phyloP scores from a whole-genome alignment of 1,284 basidiomycete genomes.

The Xerocomus minutiporus region DNA sequence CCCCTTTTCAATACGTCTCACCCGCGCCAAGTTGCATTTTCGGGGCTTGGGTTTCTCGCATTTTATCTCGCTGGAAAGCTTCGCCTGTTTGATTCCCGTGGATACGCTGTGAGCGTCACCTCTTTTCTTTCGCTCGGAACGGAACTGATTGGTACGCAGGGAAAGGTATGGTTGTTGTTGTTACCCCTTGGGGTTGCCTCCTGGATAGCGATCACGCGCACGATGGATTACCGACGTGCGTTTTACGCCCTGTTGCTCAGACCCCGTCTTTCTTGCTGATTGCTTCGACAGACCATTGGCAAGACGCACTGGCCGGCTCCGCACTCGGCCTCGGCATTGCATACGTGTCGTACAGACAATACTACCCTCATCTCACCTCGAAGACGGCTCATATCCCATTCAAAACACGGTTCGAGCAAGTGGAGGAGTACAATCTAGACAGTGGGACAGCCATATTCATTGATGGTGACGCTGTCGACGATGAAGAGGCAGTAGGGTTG shows the following conservation, averaged over 20 bases:
- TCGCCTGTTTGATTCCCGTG: conserved; percentile 63
- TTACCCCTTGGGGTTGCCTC: conserved; percentile 58
- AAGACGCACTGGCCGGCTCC: conserved; percentile 53
- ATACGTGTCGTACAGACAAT: conserved; percentile 47
- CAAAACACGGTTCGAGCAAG: conserved; percentile 36
- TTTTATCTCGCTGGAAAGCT: conserved; percentile 76
- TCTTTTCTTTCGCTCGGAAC: not conserved
- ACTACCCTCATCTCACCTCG: conserved; percentile 35
- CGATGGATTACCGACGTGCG: conserved; percentile 63
- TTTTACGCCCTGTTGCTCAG: conserved; percentile 5
- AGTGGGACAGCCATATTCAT: conserved; percentile 1
- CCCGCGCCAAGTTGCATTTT: conserved; percentile 54
- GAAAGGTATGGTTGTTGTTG: conserved; percentile 65
- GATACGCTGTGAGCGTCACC: conserved; percentile 46
- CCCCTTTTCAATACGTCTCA: not conserved
- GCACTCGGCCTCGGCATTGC: conserved; percentile 47
- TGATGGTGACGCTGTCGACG: conserved; percentile 10
- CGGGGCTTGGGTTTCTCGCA: conserved; percentile 69
- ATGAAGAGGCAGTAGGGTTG: conserved; percentile 38
- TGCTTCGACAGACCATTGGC: conserved; percentile 43
- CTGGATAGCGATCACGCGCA: conserved; percentile 65
- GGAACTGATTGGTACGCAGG: conserved; percentile 28
- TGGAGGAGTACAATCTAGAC: not conserved
- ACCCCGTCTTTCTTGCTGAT: not conserved
- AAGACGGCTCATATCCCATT: conserved; percentile 43